Base-by-base conservation (phyloP, 225 moss, liverwort and hornwort species). In the Polytrichum formosum region DNA sequence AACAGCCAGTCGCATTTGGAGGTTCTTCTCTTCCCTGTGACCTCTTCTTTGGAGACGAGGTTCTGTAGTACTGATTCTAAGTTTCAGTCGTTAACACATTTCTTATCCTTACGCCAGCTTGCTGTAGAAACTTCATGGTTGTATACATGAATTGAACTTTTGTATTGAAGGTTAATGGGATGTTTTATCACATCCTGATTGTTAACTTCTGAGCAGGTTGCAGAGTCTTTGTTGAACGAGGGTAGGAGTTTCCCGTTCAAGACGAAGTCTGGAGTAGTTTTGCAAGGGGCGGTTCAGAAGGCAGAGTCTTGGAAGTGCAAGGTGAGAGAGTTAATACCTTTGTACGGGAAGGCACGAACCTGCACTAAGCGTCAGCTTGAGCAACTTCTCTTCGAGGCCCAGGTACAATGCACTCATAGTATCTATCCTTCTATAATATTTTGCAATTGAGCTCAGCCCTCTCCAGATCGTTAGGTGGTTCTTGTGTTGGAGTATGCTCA, bases 331-430 rank as follows among this genome's bases (percentile, higher is more conserved):
- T 77, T 86, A 77, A 80, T 96, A 8, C 93, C 96, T n/a, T 87
- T 81, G 10, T 86, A 77, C 67, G 93, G 96, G 30, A 70, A 68
- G 29, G 86, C 86, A 72, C 85, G 85, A 65, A 80, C 84, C 63
- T 93, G 87, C 86, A 84, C 81, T 13, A 85, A 87, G 73, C 71
- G 75, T 72, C 89, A 88, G 76, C 78, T 96, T 67, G 82, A 92
- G 82, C 80, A 89, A 59, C 74, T 96, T 72, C 78, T 96, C 33
- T 27, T 55, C 26, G 88, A 93, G 73, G 87, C 88, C 25, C 80
- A 90, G 93, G 93, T 96, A 81, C 66, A 67, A 13, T 46, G 13
- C 46, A 16, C 13, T 46, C 0, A 4, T 31, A 31, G 46, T 10
- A 46, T 3, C 7, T 46, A 13, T 46, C 46, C 46, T 16, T 35